These are phyloP conservation scores for Catunica adiposa DNA, from an alignment of 2,329 filamentous ascomycete genomes.

Conservation along the genomic window DNA sequence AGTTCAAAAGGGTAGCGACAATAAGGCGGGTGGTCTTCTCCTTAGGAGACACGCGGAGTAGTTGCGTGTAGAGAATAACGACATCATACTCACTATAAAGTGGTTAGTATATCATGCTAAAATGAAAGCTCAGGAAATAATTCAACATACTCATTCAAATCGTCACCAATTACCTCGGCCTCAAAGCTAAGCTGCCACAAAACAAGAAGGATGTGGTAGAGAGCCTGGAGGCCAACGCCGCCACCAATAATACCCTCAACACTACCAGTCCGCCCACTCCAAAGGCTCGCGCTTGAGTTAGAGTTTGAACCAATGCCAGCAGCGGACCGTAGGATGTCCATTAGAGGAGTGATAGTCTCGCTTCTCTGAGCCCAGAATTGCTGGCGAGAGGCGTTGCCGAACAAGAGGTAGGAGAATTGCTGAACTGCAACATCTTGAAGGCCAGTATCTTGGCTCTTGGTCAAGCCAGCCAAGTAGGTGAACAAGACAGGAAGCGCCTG, in stretches of 20 bases:
- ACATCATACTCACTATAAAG: conserved; percentile 73
- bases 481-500: conserved; percentile 69
- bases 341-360: conserved; percentile 66
- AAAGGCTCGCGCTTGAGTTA: conserved; percentile 41
- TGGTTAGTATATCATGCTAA: not conserved
- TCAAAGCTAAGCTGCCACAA: conserved; percentile 97
- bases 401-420: conserved; percentile 71
- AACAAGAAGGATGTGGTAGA: conserved; percentile 86
- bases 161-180: conserved; percentile 52
- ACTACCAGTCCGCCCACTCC: conserved; percentile 48
- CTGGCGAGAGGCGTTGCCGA: conserved; percentile 54
- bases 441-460: conserved; percentile 72
- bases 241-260: conserved; percentile 51
- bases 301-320: conserved; percentile 54
- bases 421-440: conserved; percentile 92
- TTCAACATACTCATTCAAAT: conserved; percentile 63
- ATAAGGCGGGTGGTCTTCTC: conserved; percentile 93
- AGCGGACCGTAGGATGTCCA: conserved; percentile 67
- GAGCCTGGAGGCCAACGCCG: conserved; percentile 75
- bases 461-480: conserved; percentile 68
- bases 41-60: conserved; percentile 83
- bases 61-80: conserved; percentile 76
- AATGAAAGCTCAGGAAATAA: not conserved
- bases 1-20: conserved; percentile 75
- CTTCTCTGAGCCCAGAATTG: conserved; percentile 84